Base-by-base conservation (phyloP, 345 rosid species). In the Streptanthus diversifolius region DNA sequence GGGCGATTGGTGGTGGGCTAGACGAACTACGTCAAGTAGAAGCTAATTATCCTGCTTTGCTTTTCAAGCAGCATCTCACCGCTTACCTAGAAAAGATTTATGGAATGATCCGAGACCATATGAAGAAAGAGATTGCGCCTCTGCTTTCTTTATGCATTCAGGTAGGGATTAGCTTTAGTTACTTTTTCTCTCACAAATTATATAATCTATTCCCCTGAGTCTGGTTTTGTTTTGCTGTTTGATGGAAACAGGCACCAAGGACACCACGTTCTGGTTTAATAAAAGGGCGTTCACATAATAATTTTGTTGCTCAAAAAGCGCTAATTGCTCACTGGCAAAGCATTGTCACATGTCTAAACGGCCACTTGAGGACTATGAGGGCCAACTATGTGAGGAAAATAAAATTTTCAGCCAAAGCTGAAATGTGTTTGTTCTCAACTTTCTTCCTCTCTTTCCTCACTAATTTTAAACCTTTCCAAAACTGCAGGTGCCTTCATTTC, bases 1-100 rank as follows among this genome's bases (percentile, higher is more conserved):
- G 98, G 61, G 59, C 72, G 48, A 43, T 35, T 67, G 70, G 77
- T 32, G 82, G 91, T 75, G 89, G 92, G 56, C 47, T 87, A 49
- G 85, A 85, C 41, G 95, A 87, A 71, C 76, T 88, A 61, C 86
- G 90, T 22, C 98, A 91, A 80, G 95, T 91, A 59, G 99, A 95
- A 67, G 98, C 99, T 3, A 91, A 85, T 73, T 95, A 95, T 85
- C 98, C 99, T 44, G 96, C 98, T 65, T 73, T 95, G 81, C 86
- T 88, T 62, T 95, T 95, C 76, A 91, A 95, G 81, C 99, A 95
- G 82, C 99, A 95, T 57, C 96, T 95, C 77, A 95, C 98, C 5
- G 99, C 99, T 73, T 95, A 86, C 87, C 91, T 95, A 66, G 99
- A 95, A 88, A 95, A 91, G 88, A 90, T 95, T 73, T 95, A 95